Percentiles rank a stretch among this genome's conserved stretches.
These are phyloP conservation scores for Phoma herbarum DNA, from an alignment of 2,329 filamentous ascomycete species.

Conservation along the genomic window DNA sequence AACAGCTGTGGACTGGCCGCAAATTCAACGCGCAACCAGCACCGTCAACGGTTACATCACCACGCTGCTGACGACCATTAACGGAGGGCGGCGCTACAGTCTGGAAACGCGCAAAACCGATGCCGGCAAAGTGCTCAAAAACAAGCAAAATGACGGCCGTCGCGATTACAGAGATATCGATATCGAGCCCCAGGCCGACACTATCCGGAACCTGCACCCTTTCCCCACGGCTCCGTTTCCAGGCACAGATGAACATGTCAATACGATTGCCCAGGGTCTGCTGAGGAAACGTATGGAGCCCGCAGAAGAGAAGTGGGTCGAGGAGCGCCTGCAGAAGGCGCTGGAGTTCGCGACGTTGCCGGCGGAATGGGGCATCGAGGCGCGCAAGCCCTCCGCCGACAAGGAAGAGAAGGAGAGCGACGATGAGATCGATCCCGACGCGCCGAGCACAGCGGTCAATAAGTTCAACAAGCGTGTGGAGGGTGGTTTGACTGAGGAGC, in stretches of 20 bases:
- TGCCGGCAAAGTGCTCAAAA: constrained; percentile 21
- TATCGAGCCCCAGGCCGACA: constrained; percentile 21
- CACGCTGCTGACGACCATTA: constrained; percentile 32
- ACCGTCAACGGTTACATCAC: constrained; percentile 30
- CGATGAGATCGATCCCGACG: constrained; percentile 19
- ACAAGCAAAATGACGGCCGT: constrained; percentile 6
- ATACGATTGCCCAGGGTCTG: constrained; percentile 33
- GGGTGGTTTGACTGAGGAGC: constrained; percentile 31
- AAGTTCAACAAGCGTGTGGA: constrained; percentile 30
- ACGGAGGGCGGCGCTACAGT: constrained; percentile 32
- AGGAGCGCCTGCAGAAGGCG: constrained; percentile 39
- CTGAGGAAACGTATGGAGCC: constrained; percentile 40
- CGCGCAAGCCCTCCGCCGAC: constrained; percentile 22
- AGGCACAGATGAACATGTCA: constrained; percentile 28
- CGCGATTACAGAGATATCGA: constrained; percentile 15
- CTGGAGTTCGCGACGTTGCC: constrained; percentile 43
- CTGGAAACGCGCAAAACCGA: constrained; percentile 26
- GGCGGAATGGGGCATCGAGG: constrained; percentile 40
- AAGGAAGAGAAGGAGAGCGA: constrained; percentile 27
- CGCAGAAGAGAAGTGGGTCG: constrained; percentile 43
- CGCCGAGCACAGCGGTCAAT: constrained; percentile 16
- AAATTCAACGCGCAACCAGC: constrained; percentile 31
- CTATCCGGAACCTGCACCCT: constrained; percentile 31
- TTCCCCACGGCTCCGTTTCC: constrained; percentile 40
- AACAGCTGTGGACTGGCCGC: constrained; percentile 34